These are phyloP conservation scores for Aureobasidium sp. DNA, from an alignment of 2,329 filamentous ascomycete species.

Conservation along the genomic window DNA sequence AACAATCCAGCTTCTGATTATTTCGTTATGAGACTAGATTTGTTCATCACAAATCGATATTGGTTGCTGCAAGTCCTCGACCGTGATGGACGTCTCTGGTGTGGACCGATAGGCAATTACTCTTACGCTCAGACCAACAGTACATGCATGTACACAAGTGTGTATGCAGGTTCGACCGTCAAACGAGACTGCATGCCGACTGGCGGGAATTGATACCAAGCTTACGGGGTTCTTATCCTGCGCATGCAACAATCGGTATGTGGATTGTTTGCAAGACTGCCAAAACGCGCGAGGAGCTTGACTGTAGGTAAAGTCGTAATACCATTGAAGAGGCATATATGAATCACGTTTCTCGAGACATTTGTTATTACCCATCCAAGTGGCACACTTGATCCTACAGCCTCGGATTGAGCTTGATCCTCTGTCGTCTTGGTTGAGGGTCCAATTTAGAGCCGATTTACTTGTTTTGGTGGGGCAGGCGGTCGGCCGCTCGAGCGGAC, in stretches of 20 bases:
- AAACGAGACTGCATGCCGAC: slow-evolving; percentile 11
- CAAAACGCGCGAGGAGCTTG: neutral
- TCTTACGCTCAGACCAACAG: neutral
- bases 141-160: neutral
- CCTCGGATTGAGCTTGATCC: neutral
- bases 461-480: neutral
- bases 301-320: neutral
- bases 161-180: slow-evolving; percentile 7
- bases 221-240: neutral
- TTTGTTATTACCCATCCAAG: neutral
- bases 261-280: neutral
- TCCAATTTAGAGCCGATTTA: neutral
- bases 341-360: neutral
- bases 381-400: neutral
- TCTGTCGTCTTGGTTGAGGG: neutral
- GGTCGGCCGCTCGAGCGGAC: slow-evolving; percentile 4
- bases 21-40: neutral
- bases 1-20: neutral
- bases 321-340: neutral
- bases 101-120: slow-evolving; percentile 10
- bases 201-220: neutral
- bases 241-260: neutral
- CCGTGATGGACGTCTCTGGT: neutral
- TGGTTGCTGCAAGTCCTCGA: neutral
- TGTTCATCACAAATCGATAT: neutral